Evolutionary conservation across 2,329 filamentous ascomycete species (phyloP).

Genomic region (Chrysoporthe cubensis): DNA sequence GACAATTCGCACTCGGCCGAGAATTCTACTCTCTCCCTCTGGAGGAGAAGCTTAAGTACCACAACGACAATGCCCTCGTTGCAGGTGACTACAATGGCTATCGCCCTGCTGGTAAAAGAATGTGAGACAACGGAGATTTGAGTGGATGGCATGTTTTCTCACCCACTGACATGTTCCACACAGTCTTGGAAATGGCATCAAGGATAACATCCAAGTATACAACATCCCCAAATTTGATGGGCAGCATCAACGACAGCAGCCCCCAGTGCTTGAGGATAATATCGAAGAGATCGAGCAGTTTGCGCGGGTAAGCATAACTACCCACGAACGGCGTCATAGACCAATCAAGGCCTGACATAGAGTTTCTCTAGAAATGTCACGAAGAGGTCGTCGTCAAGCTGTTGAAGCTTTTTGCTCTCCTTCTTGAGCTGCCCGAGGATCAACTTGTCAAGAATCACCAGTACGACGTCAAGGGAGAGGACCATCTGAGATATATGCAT

Average conservation of each 20-base stretch:
- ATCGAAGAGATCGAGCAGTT: conserved; percentile 61
- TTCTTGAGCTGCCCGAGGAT: conserved; percentile 63
- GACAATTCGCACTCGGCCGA: conserved; percentile 62
- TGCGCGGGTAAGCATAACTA: conserved; percentile 32
- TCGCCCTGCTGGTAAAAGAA: conserved; percentile 48
- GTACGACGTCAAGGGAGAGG: conserved; percentile 62
- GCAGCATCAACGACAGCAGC: conserved; percentile 39
- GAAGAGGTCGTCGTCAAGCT: conserved; percentile 60
- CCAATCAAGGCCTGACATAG: conserved; percentile 33
- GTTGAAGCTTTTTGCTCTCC: conserved; percentile 62
- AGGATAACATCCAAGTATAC: conserved; percentile 44
- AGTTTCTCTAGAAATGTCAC: conserved; percentile 44
- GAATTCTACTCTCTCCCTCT: conserved; percentile 57
- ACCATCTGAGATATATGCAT: conserved; percentile 66
- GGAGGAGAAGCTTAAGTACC: conserved; percentile 63
- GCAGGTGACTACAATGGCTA: conserved; percentile 62
- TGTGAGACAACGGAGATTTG: conserved; percentile 23
- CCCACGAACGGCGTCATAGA: neutral
- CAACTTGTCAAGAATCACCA: conserved; percentile 58
- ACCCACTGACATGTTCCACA: neutral
- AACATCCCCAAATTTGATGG: conserved; percentile 43
- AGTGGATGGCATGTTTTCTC: neutral
- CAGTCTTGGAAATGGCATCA: conserved; percentile 40
- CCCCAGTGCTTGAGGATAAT: conserved; percentile 51
- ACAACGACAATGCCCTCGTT: conserved; percentile 47